Evolutionary conservation across 2,329 filamentous ascomycete species (phyloP), one percentile per base, ranked within the genome.

Genomic region (Bipolaris victoriae): DNA sequence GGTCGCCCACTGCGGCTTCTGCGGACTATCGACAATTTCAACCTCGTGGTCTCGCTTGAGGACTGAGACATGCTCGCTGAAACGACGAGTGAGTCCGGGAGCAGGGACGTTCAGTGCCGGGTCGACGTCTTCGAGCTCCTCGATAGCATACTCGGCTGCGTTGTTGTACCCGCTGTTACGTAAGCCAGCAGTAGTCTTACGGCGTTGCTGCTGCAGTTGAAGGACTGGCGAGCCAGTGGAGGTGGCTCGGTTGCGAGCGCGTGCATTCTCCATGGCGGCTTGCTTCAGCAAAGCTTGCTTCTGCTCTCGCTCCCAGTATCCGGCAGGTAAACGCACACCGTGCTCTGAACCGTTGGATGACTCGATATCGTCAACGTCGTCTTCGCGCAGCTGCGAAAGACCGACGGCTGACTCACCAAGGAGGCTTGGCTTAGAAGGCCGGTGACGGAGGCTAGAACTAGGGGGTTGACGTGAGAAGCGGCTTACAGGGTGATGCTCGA

Each of bases 401-500:
- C 69, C 67, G 15, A 64, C 57, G 24, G 63, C 63, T 20, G 68
- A 64, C 69, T 91, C 88, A 61, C 88, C 90, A 29, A 91, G 79
- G 82, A 91, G 88, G 70, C 89, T 91, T 36, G 89, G 88, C 49
- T 89, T 86, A 13, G 92, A 96, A 4, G 91, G 90, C 35, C 92
- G 86, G 72, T 95, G 90, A 67, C 94, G 90, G 31, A 96, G 60
- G 18, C 60, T 65, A 20, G 51, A 53, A 33, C 63, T 64, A 2
- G 81, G 57, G 66, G 35, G 80, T 70, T 48, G 82, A 47, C 82
- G 77, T 46, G 82, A 80, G 11, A 80, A 75, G 40, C 86, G 74
- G 20, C 83, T 77, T 3, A 83, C 77, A 3, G 68, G 70, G 40
- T 63, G 70, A 55, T 64, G 67, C 37, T 76, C 73, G 29, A 70